Base-by-base conservation (phyloP, 768 basidiomycete genomes). In the Sutorius australiensis region DNA sequence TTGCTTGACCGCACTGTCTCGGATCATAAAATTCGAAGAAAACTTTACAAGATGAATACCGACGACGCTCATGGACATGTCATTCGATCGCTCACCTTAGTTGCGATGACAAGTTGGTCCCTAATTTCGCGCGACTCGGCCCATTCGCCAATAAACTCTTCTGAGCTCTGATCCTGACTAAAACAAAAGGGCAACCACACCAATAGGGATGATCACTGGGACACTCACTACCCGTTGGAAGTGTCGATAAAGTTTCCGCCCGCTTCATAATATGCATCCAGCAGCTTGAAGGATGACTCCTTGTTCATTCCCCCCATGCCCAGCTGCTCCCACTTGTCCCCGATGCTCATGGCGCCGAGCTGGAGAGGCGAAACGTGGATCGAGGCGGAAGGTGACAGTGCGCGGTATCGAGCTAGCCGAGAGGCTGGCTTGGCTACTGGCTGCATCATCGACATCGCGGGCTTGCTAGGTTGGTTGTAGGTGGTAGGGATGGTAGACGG, bases 391-490 rank as follows among this genome's bases (percentile, higher is more conserved):
- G 41, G 41, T 0, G 41, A 42, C 24, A 42, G 59, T 6, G 33
- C 33, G 14, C 33, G 33, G 33, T 34, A 34, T 34, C 33, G 33
- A 16, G 33, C 33, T 3, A 34, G 14, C 60, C 43, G 61, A 0
- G 63, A 65, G 1, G 44, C 13, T 0, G 72, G 72, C 30, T 65
- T 65, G 5, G 64, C 57, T 9, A 57, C 51, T 27, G 69, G 57
- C 3, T 5, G 28, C 45, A 40, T 5, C 3, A 46, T 38, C 3
- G 42, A 48, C 34, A 45, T 44, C 14, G 34, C 27, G 21, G 21
- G 14, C 5, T 34, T 34, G 33, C 33, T 34, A 13, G 14, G 12
- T 13, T 34, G 33, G 13, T 34, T 34, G 14, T 14, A 16, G 14
- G 13, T 34, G 12, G 33, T 12, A 34, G 6, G 33, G 33, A 34